Evolutionary conservation across 2,329 filamentous ascomycete species (phyloP), one percentile per base, ranked within the genome.

Genomic region (Bipolaris zeicola): DNA sequence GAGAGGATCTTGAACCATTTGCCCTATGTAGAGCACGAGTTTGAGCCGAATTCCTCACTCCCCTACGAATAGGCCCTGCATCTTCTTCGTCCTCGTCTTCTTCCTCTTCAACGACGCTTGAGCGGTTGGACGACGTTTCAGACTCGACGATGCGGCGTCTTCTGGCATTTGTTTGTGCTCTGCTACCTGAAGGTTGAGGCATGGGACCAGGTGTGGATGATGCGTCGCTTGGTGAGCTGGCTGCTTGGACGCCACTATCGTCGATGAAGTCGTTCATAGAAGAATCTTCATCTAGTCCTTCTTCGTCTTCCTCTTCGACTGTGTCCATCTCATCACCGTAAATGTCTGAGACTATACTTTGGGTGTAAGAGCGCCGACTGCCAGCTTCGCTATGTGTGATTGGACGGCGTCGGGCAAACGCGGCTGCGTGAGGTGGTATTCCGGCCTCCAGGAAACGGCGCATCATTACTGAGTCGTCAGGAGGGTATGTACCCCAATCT

Each of bases 241-340:
- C 63, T 6, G 62, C 60, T 5, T 64, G 66, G 3, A 61, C 49
- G 10, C 64, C 70, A n/a, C 62, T 70, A 38, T 78, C 74, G 39
- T 77, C 74, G 42, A 79, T 74, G 60, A 79, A 79, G 52, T 73
- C 75, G 51, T 75, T 75, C 76, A 79, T 77, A 6, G 75, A 77
- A 1, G 76, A 77, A 49, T 78, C 74, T 41, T 74, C 63, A 22
- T 75, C 72, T 5, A 69, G 42, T 4, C 66, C 76, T 22, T 77
- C 75, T 44, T 79, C 77, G 49, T 78, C 76, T 64, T 78, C 76
- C 55, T 79, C 77, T 50, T 77, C 75, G 26, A 79, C 68, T 3
- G 72, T 77, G 55, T 73, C 75, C 75, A 78, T 78, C 53, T 78
- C 77, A 43, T 77, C 76, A 4, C 70, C 72, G 37, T 71, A 70